Evolutionary conservation across 495 filamentous ascomycete species (phyloP), one percentile per base, ranked within the genome.

Genomic region (Viridothelium virens): DNA sequence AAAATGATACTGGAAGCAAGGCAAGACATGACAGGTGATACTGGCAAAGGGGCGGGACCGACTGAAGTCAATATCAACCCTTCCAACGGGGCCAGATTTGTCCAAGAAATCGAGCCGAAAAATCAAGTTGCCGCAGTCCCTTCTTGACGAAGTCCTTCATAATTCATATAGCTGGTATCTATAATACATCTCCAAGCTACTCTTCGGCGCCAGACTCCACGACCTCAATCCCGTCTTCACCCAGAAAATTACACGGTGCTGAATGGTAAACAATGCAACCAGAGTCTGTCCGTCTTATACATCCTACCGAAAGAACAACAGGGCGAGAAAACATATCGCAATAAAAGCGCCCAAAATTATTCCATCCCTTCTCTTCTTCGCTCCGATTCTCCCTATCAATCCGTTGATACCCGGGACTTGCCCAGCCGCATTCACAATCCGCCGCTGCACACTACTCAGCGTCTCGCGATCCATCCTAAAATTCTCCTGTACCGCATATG

Each of bases 401-500:
- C 87, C 86, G 77, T 97, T 97, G 72, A 99, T 87, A 36, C 94
- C 94, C 0, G 94, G 94, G 3, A 99, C 87, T 73, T 93, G 87
- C 72, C 89, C 89, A 56, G 92, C 94, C 38, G 91, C 93, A 4
- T 86, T 84, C 11, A 91, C 89, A 74, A 97, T 96, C 68, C 93
- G 81, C 65, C 93, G 78, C 74, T 96, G 93, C 65, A 99, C 91
- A 75, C 83, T 92, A 62, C 85, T 83, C 38, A 99, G 78, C 50
- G 85, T 90, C 80, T 96, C 92, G 36, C 92, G 80, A 82, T 99
- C 95, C 61, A 90, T 67, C 14, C 84, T 84, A 74, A 99, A 97
- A 70, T 82, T 89, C 80, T 97, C 91, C 75, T 96, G 94, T 65
- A 97, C 91, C 31, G 93, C 92, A 79, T 99, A 97, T 36, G 94